These are phyloP conservation scores for Diaporthe nobilis DNA, from an alignment of 2,329 filamentous ascomycete genomes.

Conservation along the genomic window DNA sequence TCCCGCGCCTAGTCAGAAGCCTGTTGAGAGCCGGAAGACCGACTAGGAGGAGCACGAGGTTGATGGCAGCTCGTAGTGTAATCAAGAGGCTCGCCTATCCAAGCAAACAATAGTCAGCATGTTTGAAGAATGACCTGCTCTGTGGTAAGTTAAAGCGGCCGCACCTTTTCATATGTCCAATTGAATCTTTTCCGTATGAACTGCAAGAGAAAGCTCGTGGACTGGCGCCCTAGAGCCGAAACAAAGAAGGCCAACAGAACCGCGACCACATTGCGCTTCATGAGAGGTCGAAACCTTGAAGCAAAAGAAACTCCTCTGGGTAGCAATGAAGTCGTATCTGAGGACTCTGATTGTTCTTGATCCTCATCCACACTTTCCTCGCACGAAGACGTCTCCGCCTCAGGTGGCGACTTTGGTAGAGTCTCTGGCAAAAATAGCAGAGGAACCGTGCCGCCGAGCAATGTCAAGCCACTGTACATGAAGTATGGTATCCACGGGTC, in stretches of 20 bases:
- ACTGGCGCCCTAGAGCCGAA: conserved; percentile 29
- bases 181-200: conserved; percentile 15
- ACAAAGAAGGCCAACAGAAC: conserved; percentile 25
- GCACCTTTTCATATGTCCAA: conserved; percentile 33
- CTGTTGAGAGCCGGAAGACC: conserved; percentile 27
- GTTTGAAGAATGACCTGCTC: too few relatives aligned
- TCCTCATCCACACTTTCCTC: too few relatives aligned
- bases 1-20: conserved; percentile 4
- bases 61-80: conserved; percentile 13
- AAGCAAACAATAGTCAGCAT: not conserved
- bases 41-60: conserved; percentile 16
- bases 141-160: not conserved
- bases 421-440: conserved; percentile 27
- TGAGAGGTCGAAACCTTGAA: conserved; percentile 9
- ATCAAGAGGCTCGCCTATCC: conserved; percentile 24
- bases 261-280: conserved; percentile 24
- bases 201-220: conserved; percentile 25
- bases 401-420: not conserved
- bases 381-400: not conserved
- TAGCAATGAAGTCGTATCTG: not conserved
- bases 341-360: not conserved
- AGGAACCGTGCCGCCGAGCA: conserved; percentile 4
- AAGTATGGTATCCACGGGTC: conserved; percentile 28
- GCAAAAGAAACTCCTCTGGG: not conserved
- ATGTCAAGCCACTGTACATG: conserved; percentile 6